Evolutionary conservation across 1,284 basidiomycete species (phyloP).

Genomic region (Rhodotorula sp.): DNA sequence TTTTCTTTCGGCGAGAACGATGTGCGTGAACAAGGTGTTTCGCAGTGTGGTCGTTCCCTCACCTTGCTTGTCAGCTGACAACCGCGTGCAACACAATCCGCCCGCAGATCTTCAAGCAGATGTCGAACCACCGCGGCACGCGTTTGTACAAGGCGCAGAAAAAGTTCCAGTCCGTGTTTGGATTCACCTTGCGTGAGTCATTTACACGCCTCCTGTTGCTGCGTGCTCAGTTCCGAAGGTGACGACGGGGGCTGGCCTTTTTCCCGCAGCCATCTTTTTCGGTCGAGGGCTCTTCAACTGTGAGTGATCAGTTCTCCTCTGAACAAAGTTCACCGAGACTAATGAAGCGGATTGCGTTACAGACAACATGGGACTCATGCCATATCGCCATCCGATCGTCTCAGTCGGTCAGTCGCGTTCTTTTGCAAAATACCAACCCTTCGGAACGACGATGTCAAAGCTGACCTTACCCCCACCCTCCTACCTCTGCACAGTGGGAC

Average conservation of each 20-base stretch:
- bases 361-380: slow-evolving; percentile 89
- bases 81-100: neutral
- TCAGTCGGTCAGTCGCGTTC: slow-evolving; percentile 58
- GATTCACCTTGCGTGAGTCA: slow-evolving; percentile 89
- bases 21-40: slow-evolving; percentile 55
- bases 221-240: neutral
- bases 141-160: slow-evolving; percentile 82
- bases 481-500: slow-evolving; percentile 60
- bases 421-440: no score
- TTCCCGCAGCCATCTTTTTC: slow-evolving; percentile 41
- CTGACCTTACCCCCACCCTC: no score
- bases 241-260: neutral
- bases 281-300: slow-evolving; percentile 71
- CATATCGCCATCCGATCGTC: slow-evolving; percentile 90
- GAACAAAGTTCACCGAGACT: neutral
- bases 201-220: neutral
- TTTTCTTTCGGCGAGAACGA: slow-evolving; percentile 99
- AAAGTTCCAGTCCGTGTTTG: slow-evolving; percentile 84
- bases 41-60: no score
- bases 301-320: slow-evolving; percentile 50
- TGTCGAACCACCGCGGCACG: slow-evolving; percentile 90
- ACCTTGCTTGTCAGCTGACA: neutral
- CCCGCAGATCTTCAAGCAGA: slow-evolving; percentile 83
- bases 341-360: neutral
- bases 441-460: no score